Percentiles rank a stretch among this genome's conserved stretches.
phyloP scores from a whole-genome alignment of 345 rosid species.

The Camelina sativa region DNA sequence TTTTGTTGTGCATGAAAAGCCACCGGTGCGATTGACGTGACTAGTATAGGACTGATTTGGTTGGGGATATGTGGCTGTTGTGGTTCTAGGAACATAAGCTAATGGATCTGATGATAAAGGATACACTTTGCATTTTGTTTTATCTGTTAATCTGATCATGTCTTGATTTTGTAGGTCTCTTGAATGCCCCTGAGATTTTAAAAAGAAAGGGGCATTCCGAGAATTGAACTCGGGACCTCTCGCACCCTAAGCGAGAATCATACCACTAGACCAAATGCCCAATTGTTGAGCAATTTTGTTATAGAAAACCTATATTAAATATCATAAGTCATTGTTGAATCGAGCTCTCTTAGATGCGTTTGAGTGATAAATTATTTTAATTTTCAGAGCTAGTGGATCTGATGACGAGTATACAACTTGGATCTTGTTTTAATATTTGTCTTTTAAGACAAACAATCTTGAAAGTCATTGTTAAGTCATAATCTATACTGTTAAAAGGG shows the following conservation, averaged over 20 bases:
- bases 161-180: not conserved
- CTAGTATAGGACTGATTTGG: constrained; percentile 7
- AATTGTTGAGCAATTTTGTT: not conserved
- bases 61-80: not conserved
- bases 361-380: not conserved
- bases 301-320: no score
- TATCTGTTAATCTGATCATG: constrained; percentile 16
- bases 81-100: constrained; percentile 3
- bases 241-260: constrained; percentile 80
- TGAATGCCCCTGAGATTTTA: constrained; percentile 10
- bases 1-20: not conserved
- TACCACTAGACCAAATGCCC: constrained; percentile 31
- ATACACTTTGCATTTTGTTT: not conserved
- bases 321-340: not conserved
- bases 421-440: not conserved
- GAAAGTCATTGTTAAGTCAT: not conserved
- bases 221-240: constrained; percentile 86
- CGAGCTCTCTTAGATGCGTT: not conserved
- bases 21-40: not conserved
- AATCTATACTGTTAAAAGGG: no score
- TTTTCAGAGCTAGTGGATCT: not conserved
- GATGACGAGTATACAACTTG: not conserved
- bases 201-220: constrained; percentile 32
- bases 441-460: not conserved
- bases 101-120: constrained; percentile 19